Conservation (phyloP, 176 grass and related monocot species). For the Puya raimondii region DNA sequence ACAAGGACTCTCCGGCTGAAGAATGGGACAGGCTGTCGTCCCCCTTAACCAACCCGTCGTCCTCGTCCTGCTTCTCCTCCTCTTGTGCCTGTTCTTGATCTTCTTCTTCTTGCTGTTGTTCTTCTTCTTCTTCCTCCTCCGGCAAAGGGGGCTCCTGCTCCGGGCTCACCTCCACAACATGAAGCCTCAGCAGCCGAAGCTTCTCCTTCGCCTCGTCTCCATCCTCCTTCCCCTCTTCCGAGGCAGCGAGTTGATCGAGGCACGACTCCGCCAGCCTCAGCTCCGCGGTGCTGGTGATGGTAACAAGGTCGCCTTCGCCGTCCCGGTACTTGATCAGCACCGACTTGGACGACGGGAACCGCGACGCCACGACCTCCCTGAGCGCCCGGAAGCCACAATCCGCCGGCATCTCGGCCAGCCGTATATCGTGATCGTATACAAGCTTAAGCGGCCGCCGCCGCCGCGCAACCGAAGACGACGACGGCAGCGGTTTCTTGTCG, state of each 20-base stretch:
- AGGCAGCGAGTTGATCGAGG: conserved; percentile 20
- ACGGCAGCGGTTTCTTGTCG: conserved; percentile 7
- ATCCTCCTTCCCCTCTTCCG: conserved; percentile 5
- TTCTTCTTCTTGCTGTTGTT: too few species aligned
- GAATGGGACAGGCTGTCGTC: conserved; percentile 29
- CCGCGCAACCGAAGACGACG: conserved; percentile 1
- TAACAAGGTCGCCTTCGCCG: conserved; percentile 86
- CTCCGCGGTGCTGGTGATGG: conserved; percentile 62
- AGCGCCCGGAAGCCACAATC: conserved; percentile 53
- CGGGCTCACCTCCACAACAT: conserved; percentile 75
- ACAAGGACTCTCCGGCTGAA: conserved; percentile 4
- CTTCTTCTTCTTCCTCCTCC: conserved; percentile 29
- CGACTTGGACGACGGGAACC: conserved; percentile 80
- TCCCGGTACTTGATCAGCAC: conserved; percentile 93
- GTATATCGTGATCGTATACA: conserved; percentile 91
- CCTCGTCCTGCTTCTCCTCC: conserved; percentile 31
- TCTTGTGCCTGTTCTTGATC: too few species aligned
- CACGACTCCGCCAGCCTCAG: conserved; percentile 65
- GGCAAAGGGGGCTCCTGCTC: conserved; percentile 61
- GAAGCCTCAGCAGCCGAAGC: conserved; percentile 49
- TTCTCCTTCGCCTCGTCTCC: conserved; percentile 20
- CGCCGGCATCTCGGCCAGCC: conserved; percentile 68
- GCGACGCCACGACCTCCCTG: conserved; percentile 53
- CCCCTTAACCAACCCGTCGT: conserved; percentile 38
- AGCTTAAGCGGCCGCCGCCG: conserved; percentile 79